Percentiles rank a stretch among this genome's conserved stretches.
Evolutionary conservation across 768 basidiomycete species (phyloP).

Genomic region (Pluteus cervinus): DNA sequence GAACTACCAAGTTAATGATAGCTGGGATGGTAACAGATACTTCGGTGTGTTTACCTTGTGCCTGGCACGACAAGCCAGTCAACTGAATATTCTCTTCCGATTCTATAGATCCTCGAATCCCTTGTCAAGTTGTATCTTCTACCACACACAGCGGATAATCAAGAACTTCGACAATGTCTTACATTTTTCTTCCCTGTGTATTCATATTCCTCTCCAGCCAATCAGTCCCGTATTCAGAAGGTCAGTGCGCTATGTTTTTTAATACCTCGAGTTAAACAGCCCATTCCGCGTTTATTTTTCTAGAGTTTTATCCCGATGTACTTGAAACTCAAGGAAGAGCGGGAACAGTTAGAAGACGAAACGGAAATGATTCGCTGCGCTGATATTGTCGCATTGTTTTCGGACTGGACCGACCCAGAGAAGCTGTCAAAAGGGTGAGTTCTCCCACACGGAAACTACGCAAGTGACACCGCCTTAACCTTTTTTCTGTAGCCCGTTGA

Average conservation of each 20-base stretch:
- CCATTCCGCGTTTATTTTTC: slow-evolving; percentile 56
- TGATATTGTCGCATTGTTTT: slow-evolving; percentile 73
- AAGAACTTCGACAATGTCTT: slow-evolving; percentile 84
- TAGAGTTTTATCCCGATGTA: slow-evolving; percentile 56
- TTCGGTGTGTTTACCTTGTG: slow-evolving; percentile 50
- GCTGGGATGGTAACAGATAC: slow-evolving; percentile 79
- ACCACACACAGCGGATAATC: slow-evolving; percentile 78
- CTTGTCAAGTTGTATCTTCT: slow-evolving; percentile 73
- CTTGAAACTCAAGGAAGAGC: slow-evolving; percentile 31
- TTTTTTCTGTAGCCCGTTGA: slow-evolving; percentile 6
- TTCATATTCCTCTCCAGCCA: slow-evolving; percentile 76
- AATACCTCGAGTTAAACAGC: neutral
- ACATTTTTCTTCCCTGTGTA: slow-evolving; percentile 96
- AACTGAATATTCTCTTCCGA: slow-evolving; percentile 7
- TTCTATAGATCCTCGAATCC: slow-evolving; percentile 33
- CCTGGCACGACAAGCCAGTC: neutral
- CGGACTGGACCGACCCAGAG: slow-evolving; percentile 85
- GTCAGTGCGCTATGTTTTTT: slow-evolving; percentile 21
- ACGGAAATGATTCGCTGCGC: slow-evolving; percentile 68
- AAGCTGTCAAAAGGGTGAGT: slow-evolving; percentile 49
- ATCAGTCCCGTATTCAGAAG: slow-evolving; percentile 63
- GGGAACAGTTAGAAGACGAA: slow-evolving; percentile 63
- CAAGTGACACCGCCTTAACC: neutral
- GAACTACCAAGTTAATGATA: slow-evolving; percentile 84
- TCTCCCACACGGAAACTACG: slow-evolving; percentile 3